phyloP scores from a whole-genome alignment of 441 rosid genomes.

The Adansonia rubrostipa region DNA sequence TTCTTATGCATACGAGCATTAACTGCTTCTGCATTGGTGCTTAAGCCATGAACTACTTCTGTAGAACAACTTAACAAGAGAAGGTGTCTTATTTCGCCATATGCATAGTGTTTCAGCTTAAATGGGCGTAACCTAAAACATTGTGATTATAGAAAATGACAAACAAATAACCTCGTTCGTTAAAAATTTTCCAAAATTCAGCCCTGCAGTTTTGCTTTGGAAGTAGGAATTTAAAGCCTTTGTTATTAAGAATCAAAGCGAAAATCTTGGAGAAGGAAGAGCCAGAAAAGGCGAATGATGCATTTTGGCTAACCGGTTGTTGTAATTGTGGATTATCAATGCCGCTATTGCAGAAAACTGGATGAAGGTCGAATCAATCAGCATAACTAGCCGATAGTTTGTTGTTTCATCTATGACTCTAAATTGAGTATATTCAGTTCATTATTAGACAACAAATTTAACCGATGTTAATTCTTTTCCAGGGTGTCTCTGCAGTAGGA shows the following conservation, averaged over 20 bases:
- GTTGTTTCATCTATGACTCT: neutral
- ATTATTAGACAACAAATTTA: too few species aligned
- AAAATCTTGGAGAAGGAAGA: neutral
- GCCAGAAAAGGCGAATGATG: neutral
- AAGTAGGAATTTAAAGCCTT: too few species aligned
- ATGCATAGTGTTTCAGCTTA: neutral
- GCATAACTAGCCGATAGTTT: too few species aligned
- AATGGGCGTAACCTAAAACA: neutral
- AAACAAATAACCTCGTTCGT: neutral
- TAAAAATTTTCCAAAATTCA: neutral
- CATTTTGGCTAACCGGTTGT: neutral
- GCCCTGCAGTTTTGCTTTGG: too few species aligned
- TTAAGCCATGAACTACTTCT: neutral
- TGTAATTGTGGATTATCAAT: neutral
- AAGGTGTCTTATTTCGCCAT: neutral
- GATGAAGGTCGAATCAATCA: neutral
- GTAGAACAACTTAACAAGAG: neutral
- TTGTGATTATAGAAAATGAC: neutral
- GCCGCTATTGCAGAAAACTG: neutral
- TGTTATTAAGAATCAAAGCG: too few species aligned
- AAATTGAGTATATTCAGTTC: neutral
- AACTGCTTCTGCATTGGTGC: neutral
- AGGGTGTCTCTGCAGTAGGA: conserved; percentile 82
- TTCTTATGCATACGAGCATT: neutral
- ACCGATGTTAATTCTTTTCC: conserved; percentile 1